Percentiles rank a stretch among this genome's conserved stretches.
These are phyloP conservation scores for Camelina sativa DNA, from an alignment of 345 rosid genomes.

Conservation along the genomic window DNA sequence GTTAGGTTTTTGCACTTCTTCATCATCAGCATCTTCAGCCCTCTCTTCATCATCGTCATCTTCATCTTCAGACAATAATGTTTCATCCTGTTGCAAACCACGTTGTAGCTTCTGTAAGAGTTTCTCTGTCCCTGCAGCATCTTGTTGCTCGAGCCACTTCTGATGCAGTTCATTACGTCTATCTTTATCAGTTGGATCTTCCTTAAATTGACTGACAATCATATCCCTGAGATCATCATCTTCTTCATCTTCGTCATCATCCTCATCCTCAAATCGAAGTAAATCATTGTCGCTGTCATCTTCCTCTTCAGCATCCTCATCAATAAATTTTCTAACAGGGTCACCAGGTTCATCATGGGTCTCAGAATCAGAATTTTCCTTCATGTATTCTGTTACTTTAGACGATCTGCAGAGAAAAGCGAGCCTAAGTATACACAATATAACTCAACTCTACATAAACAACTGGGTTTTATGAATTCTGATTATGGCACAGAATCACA, in stretches of 20 bases:
- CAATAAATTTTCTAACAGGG: constrained; percentile 83
- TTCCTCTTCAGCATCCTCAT: constrained; percentile 94
- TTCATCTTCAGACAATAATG: constrained; percentile 49
- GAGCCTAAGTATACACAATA: constrained; percentile 19
- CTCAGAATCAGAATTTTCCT: constrained; percentile 58
- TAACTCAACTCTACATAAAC: background rate
- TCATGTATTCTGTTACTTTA: constrained; percentile 63
- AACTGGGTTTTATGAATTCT: constrained; percentile 26
- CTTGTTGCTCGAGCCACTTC: constrained; percentile 89
- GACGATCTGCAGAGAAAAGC: constrained; percentile 49
- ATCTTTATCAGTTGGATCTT: constrained; percentile 71
- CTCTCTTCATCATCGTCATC: constrained; percentile 50
- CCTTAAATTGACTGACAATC: constrained; percentile 73
- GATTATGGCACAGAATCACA: constrained; percentile 1
- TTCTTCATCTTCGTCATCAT: constrained; percentile 80
- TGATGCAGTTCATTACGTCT: constrained; percentile 90
- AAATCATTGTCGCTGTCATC: constrained; percentile 93
- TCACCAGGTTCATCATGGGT: constrained; percentile 56
- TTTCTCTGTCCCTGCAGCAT: constrained; percentile 82
- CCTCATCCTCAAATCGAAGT: constrained; percentile 63
- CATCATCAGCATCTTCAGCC: constrained; percentile 53
- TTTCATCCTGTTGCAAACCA: constrained; percentile 54
- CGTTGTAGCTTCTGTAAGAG: constrained; percentile 74
- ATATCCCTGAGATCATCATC: constrained; percentile 71
- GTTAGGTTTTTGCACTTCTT: constrained; percentile 48